Conservation (phyloP, 306 rosid species). For the Chamaecrista fasciculata region DNA sequence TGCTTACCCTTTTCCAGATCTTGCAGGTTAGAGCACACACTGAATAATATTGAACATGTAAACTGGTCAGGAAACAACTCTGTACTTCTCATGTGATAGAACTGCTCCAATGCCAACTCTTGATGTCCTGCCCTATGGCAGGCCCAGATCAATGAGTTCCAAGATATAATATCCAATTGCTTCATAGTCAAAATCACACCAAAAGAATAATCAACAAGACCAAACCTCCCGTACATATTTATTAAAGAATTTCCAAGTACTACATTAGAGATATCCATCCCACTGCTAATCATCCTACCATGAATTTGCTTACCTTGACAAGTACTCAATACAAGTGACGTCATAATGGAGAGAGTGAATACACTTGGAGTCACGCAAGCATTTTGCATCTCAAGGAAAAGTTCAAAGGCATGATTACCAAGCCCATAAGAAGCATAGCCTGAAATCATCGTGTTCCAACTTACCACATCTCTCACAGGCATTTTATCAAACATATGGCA, state of each 20-base stretch:
- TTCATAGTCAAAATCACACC: constrained; percentile 58
- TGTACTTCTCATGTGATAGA: constrained; percentile 47
- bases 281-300: constrained; percentile 54
- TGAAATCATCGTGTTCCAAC: constrained; percentile 80
- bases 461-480: constrained; percentile 69
- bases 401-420: constrained; percentile 40
- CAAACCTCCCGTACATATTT: constrained; percentile 69
- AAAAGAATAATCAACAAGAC: constrained; percentile 55
- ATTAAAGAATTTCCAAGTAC: constrained; percentile 77
- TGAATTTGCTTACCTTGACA: constrained; percentile 69
- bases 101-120: constrained; percentile 59
- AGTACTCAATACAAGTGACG: constrained; percentile 39
- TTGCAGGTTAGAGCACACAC: constrained; percentile 58
- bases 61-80: constrained; percentile 59
- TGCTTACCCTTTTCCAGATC: constrained; percentile 83
- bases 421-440: constrained; percentile 50
- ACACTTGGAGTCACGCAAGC: constrained; percentile 57
- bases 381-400: constrained; percentile 59
- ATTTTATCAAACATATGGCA: constrained; percentile 59
- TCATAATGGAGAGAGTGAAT: constrained; percentile 70
- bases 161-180: constrained; percentile 60
- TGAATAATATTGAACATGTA: constrained; percentile 60
- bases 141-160: constrained; percentile 77
- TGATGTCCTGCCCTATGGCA: constrained; percentile 58
- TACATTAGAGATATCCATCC: constrained; percentile 48